These are phyloP conservation scores for Gloeopeniophorella convolvens DNA, from an alignment of 768 basidiomycete genomes.

Conservation along the genomic window DNA sequence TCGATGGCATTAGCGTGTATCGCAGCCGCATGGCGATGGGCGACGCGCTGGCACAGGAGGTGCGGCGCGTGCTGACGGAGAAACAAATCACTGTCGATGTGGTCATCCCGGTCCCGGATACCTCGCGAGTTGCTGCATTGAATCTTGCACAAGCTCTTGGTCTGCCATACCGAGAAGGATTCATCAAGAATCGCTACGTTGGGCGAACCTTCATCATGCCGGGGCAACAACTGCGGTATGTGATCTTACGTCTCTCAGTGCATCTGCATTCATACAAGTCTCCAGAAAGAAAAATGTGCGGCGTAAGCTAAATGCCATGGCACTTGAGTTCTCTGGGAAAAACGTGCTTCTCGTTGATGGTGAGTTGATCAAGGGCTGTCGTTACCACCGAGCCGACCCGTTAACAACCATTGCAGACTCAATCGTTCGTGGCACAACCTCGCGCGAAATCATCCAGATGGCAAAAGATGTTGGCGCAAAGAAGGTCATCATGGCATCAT, in stretches of 20 bases:
- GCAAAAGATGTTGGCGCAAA: constrained; percentile 98
- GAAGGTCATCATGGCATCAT: constrained; percentile 93
- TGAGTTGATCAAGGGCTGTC: too few species aligned
- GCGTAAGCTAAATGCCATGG: constrained; percentile 96
- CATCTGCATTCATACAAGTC: not conserved
- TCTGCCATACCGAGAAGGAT: constrained; percentile 95
- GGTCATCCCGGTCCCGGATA: constrained; percentile 97
- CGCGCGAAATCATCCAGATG: constrained; percentile 98
- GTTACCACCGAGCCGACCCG: too few species aligned
- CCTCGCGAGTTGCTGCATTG: constrained; percentile 90
- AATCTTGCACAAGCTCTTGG: constrained; percentile 87
- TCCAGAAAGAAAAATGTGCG: constrained; percentile 87
- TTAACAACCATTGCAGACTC: constrained; percentile 55
- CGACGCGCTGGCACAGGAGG: constrained; percentile 86
- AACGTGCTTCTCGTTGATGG: constrained; percentile 95
- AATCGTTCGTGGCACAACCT: constrained; percentile 97
- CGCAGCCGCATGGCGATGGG: constrained; percentile 99
- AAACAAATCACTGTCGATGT: constrained; percentile 79
- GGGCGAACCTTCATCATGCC: constrained; percentile 99
- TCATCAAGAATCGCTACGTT: constrained; percentile 98
- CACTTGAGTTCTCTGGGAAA: constrained; percentile 88
- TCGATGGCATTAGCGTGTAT: constrained; percentile 97
- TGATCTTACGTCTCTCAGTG: not conserved
- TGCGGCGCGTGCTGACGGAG: constrained; percentile 61
- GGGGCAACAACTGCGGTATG: constrained; percentile 87